Percentiles rank a stretch among this genome's conserved stretches.
phyloP scores from a whole-genome alignment of 768 basidiomycete species.

The Lactifluus rugatus region DNA sequence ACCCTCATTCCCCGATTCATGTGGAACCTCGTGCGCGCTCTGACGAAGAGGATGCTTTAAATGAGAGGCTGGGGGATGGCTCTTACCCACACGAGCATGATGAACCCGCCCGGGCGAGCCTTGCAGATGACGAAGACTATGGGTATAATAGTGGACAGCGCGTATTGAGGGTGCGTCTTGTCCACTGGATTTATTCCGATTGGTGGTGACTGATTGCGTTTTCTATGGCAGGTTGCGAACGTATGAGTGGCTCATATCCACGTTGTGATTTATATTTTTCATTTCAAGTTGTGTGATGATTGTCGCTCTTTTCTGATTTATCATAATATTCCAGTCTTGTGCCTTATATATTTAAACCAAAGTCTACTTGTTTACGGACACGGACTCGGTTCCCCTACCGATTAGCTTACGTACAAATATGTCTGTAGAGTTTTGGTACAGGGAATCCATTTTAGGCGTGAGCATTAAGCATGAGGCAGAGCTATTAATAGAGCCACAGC shows the following conservation, averaged over 20 bases:
- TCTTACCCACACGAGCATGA: slow-evolving; percentile 15
- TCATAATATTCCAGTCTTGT: not conserved
- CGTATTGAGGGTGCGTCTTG: slow-evolving; percentile 26
- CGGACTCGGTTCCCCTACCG: slow-evolving; percentile 2
- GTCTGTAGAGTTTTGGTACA: not conserved
- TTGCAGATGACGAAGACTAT: slow-evolving; percentile 30
- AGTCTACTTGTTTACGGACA: slow-evolving; percentile 6
- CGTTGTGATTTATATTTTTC: not conserved
- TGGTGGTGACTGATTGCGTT: not conserved
- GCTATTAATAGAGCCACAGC: too few relatives aligned
- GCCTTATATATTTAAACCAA: not conserved
- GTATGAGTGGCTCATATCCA: not conserved
- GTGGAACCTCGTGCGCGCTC: not conserved
- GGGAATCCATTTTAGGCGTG: too few relatives aligned
- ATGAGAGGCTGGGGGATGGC: not conserved
- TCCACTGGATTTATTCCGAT: not conserved
- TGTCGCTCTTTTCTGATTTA: slow-evolving; percentile 14
- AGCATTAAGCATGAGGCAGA: too few relatives aligned
- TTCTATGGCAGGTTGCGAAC: slow-evolving; percentile 11
- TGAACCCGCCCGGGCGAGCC: slow-evolving; percentile 21
- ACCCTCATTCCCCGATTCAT: slow-evolving; percentile 18
- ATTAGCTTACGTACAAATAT: not conserved
- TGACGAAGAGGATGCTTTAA: slow-evolving; percentile 1
- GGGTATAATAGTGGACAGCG: slow-evolving; percentile 24
- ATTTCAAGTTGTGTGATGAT: not conserved